phyloP scores from a whole-genome alignment of 148 eudicot genomes.

The Vaccinium corymbosum region DNA sequence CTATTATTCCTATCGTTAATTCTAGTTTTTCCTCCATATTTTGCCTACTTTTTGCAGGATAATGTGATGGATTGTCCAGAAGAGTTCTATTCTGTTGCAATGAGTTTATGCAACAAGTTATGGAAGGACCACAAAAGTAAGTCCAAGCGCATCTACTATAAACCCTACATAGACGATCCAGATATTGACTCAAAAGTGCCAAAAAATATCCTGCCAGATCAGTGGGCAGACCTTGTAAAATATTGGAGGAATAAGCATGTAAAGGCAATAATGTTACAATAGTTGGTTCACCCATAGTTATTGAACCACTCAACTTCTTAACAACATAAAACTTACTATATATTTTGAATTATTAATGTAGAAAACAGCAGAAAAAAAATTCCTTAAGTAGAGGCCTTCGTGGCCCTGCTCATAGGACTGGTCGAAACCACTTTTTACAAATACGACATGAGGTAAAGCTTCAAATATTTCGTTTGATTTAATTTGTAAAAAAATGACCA shows the following conservation, averaged over 20 bases:
- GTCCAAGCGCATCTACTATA: neutral
- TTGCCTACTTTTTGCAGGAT: neutral
- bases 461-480: neutral
- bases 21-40: neutral
- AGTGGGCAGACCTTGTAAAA: neutral
- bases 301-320: no score
- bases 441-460: neutral
- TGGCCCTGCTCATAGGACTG: neutral
- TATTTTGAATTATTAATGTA: no score
- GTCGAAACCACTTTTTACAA: neutral
- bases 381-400: neutral
- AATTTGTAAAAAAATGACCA: neutral
- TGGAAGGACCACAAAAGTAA: neutral
- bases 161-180: neutral
- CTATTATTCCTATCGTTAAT: neutral
- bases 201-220: neutral
- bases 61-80: neutral
- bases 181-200: neutral
- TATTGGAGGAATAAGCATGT: neutral
- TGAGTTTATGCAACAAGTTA: neutral
- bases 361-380: neutral
- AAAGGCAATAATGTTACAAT: neutral
- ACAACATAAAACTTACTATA: no score
- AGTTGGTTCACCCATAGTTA: no score
- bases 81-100: neutral